Evolutionary conservation across 78 protist species (phyloP).

Genomic region (Mantamonas sphyraenae): DNA sequence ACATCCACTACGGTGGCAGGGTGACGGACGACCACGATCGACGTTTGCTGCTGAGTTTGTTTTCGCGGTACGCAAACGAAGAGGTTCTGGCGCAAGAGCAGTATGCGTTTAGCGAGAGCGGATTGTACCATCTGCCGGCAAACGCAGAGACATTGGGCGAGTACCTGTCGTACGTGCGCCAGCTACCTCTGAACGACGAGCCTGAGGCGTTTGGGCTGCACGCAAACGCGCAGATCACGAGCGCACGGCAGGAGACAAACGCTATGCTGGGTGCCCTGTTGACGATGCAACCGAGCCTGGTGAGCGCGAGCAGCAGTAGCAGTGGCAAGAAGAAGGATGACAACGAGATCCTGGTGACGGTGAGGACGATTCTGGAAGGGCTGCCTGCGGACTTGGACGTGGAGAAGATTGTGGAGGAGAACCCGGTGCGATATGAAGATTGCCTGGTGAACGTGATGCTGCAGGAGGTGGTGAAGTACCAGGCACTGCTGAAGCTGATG

Average conservation of each 20-base stretch:
- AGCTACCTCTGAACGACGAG: slow-evolving; percentile 39
- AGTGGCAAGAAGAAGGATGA: slow-evolving; percentile 17
- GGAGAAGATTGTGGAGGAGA: background rate
- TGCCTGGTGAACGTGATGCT: slow-evolving; percentile 34
- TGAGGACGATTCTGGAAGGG: background rate
- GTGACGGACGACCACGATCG: slow-evolving; percentile 90
- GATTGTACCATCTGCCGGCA: slow-evolving; percentile 21
- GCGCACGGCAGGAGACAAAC: slow-evolving; percentile 19
- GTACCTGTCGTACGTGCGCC: background rate
- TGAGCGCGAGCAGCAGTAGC: background rate
- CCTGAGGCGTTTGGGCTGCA: slow-evolving; percentile 66
- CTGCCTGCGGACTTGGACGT: background rate
- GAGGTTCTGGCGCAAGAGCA: slow-evolving; percentile 26
- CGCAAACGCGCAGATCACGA: slow-evolving; percentile 41
- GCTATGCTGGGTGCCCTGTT: slow-evolving; percentile 1
- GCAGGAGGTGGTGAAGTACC: slow-evolving; percentile 75
- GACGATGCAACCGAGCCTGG: slow-evolving; percentile 24
- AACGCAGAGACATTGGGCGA: background rate
- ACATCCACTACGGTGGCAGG: slow-evolving; percentile 90
- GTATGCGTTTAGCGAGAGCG: slow-evolving; percentile 40
- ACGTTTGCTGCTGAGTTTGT: slow-evolving; percentile 36
- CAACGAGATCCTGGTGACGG: slow-evolving; percentile 1
- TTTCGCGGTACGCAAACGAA: slow-evolving; percentile 19
- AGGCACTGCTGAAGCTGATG: slow-evolving; percentile 15
- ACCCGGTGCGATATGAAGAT: slow-evolving; percentile 25